Evolutionary conservation across 176 grass and related monocot genomes (phyloP).

Genomic region (Phyllostachys edulis): DNA sequence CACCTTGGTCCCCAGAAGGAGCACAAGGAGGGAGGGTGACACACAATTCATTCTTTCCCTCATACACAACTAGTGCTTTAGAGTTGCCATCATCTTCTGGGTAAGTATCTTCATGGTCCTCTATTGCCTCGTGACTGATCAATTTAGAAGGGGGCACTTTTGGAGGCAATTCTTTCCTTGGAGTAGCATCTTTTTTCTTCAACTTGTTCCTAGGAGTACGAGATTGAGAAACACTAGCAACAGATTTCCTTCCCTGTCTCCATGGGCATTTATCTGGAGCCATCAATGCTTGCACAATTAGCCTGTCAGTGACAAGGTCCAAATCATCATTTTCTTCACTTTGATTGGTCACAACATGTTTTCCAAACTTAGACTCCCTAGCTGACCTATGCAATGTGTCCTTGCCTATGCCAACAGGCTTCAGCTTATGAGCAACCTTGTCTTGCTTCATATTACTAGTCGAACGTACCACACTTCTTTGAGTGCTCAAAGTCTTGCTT

Average conservation of each 20-base stretch:
- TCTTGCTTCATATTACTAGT: slow-evolving; percentile 7
- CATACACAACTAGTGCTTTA: slow-evolving; percentile 24
- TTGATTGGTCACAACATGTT: background rate
- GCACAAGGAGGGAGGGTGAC: slow-evolving; percentile 42
- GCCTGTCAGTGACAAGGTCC: background rate
- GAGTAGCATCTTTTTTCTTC: slow-evolving; percentile 8
- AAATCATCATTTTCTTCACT: slow-evolving; percentile 12
- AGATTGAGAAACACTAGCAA: slow-evolving; percentile 27
- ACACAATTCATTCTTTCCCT: slow-evolving; percentile 38
- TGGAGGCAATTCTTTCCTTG: background rate
- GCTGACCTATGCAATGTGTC: background rate
- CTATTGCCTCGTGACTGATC: slow-evolving; percentile 1
- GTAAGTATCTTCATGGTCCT: slow-evolving; percentile 27
- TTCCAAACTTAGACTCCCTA: background rate
- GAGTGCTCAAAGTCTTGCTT: slow-evolving; percentile 10
- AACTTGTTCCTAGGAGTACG: slow-evolving; percentile 22
- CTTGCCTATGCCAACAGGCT: slow-evolving; percentile 2
- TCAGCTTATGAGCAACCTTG: slow-evolving; percentile 6
- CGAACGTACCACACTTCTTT: background rate
- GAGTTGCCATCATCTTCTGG: slow-evolving; percentile 29
- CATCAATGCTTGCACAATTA: slow-evolving; percentile 58
- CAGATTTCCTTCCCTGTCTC: slow-evolving; percentile 36
- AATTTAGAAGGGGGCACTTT: background rate
- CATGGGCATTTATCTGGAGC: slow-evolving; percentile 47
- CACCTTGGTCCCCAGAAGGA: slow-evolving; percentile 34